Conservation (phyloP, 2,329 filamentous ascomycete species). For the Fusarium napiforme region DNA sequence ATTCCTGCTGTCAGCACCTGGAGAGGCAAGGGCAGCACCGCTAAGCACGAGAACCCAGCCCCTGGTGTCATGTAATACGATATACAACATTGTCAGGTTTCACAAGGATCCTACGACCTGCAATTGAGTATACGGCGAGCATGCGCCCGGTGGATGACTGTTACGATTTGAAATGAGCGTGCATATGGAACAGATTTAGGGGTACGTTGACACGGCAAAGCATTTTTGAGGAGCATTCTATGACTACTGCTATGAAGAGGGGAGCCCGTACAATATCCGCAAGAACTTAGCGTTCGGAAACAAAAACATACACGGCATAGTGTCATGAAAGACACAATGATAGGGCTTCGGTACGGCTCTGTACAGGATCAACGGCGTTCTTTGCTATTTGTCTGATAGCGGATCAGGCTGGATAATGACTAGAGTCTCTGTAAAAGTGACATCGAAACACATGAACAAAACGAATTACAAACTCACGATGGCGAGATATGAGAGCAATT, state of each 20-base stretch:
- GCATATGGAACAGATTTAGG: conserved; percentile 23
- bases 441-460: conserved; percentile 14
- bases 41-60: conserved; percentile 80
- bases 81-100: background rate
- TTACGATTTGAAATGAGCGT: conserved; percentile 32
- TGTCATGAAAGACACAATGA: conserved; percentile 9
- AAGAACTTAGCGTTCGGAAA: conserved; percentile 3
- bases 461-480: background rate
- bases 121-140: background rate
- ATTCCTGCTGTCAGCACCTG: conserved; percentile 97
- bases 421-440: conserved; percentile 27
- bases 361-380: conserved; percentile 35
- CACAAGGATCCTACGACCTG: background rate
- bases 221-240: conserved; percentile 22
- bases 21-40: conserved; percentile 91
- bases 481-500: too few relatives aligned
- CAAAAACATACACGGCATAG: conserved; percentile 15
- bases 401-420: conserved; percentile 30
- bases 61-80: conserved; percentile 49
- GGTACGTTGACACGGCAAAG: conserved; percentile 24
- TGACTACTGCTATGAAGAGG: conserved; percentile 15
- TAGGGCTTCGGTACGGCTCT: conserved; percentile 18
- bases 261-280: conserved; percentile 10
- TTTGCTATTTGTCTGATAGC: conserved; percentile 29
- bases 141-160: background rate